Conservation (phyloP, 2,329 filamentous ascomycete genomes). For the Paraconiothyrium brasiliense region DNA sequence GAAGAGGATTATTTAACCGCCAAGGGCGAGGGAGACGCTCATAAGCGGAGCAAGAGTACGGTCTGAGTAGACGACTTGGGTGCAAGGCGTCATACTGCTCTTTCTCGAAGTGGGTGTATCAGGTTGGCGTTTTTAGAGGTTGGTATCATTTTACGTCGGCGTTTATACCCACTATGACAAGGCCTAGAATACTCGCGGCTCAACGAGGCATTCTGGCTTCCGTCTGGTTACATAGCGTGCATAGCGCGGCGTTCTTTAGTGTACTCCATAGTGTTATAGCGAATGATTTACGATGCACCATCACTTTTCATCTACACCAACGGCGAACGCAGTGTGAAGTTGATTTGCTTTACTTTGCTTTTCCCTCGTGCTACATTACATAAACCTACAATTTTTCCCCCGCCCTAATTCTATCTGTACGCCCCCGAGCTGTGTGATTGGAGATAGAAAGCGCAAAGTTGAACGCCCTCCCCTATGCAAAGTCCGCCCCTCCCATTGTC, state of each 20-base stretch:
- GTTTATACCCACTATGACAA: slow-evolving; percentile 12
- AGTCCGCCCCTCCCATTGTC: not conserved
- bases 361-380: slow-evolving; percentile 7
- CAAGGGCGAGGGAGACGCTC: not conserved
- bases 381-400: slow-evolving; percentile 1
- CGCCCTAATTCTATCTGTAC: slow-evolving; percentile 5
- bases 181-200: not conserved
- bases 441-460: slow-evolving; percentile 10
- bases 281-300: not conserved
- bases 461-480: not conserved
- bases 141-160: not conserved
- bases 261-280: not conserved
- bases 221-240: not conserved
- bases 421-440: slow-evolving; percentile 12
- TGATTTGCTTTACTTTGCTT: not conserved
- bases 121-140: not conserved
- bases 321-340: not conserved
- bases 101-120: too few relatives aligned
- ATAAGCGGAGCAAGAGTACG: slow-evolving; percentile 14
- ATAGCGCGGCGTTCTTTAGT: slow-evolving; percentile 15
- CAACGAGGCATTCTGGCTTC: slow-evolving; percentile 1
- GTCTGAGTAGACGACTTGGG: not conserved
- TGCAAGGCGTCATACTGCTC: not conserved
- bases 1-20: not conserved
- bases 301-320: not conserved